phyloP scores from a whole-genome alignment of 768 basidiomycete genomes.

The Russula olivacea region DNA sequence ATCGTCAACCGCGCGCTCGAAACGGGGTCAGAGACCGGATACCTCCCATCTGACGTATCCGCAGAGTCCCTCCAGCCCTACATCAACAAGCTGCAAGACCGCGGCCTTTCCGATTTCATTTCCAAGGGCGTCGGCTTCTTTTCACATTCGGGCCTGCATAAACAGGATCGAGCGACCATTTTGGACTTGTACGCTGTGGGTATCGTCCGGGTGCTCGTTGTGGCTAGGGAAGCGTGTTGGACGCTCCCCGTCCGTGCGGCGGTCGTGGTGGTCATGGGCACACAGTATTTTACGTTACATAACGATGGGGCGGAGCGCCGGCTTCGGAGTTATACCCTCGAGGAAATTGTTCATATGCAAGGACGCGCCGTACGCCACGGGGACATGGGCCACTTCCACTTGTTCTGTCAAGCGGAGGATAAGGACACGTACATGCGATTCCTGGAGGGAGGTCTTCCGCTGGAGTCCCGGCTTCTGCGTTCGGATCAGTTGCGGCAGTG shows the following conservation, averaged over 20 bases:
- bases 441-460: conserved; percentile 79
- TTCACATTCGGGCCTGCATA: conserved; percentile 58
- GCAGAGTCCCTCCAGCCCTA: conserved; percentile 54
- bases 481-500: conserved; percentile 43
- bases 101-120: conserved; percentile 60
- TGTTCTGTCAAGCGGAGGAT: conserved; percentile 88
- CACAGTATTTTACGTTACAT: conserved; percentile 66
- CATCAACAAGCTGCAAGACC: conserved; percentile 55
- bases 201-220: conserved; percentile 71
- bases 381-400: conserved; percentile 60
- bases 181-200: conserved; percentile 80
- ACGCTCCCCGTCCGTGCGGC: conserved; percentile 77
- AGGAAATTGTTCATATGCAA: conserved; percentile 90
- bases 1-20: conserved; percentile 83
- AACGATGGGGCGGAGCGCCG: conserved; percentile 52
- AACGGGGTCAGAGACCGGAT: conserved; percentile 61
- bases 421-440: conserved; percentile 78
- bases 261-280: conserved; percentile 85
- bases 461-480: conserved; percentile 74
- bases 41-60: conserved; percentile 47
- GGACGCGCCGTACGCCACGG: conserved; percentile 61
- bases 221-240: conserved; percentile 83
- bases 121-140: conserved; percentile 86
- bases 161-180: conserved; percentile 61
- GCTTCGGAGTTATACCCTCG: conserved; percentile 70